Conservation (phyloP, 768 basidiomycete genomes). For the Tylopilus sp. region DNA sequence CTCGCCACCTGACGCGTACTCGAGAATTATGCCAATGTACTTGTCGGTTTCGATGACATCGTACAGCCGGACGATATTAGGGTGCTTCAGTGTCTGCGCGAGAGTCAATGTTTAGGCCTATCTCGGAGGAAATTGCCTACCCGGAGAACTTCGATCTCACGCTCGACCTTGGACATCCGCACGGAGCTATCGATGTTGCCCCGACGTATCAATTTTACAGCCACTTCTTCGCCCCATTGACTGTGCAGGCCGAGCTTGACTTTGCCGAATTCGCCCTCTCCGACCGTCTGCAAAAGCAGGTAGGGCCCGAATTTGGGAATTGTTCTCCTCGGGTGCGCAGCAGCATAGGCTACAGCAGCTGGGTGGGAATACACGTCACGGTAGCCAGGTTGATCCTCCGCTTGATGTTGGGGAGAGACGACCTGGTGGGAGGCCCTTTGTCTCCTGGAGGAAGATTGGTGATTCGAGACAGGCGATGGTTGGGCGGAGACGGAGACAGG, state of each 20-base stretch:
- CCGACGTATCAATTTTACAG: conserved; percentile 92
- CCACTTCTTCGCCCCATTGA: conserved; percentile 96
- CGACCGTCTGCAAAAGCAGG: conserved; percentile 90
- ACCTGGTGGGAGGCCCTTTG: conserved; percentile 75
- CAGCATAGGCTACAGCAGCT: conserved; percentile 77
- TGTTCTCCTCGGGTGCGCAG: conserved; percentile 78
- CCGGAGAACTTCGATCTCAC: conserved; percentile 95
- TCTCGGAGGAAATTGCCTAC: conserved; percentile 43
- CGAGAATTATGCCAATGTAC: conserved; percentile 98
- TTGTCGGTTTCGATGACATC: conserved; percentile 99
- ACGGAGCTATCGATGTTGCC: conserved; percentile 86
- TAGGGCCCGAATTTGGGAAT: conserved; percentile 96
- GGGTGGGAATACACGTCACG: conserved; percentile 83
- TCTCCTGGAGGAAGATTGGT: conserved; percentile 45
- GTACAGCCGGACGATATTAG: conserved; percentile 96
- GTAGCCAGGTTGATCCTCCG: conserved; percentile 46
- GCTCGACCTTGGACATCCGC: conserved; percentile 91
- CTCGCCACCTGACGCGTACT: conserved; percentile 97
- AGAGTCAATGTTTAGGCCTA: conserved; percentile 5
- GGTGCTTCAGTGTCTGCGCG: conserved; percentile 84
- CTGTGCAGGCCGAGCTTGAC: conserved; percentile 96
- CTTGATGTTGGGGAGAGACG: conserved; percentile 47
- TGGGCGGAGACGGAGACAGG: conserved; percentile 60
- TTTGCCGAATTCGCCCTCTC: conserved; percentile 98
- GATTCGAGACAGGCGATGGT: conserved; percentile 42